phyloP scores from a whole-genome alignment of 2,329 filamentous ascomycete genomes.

The Cladobotryum mycophilum region DNA sequence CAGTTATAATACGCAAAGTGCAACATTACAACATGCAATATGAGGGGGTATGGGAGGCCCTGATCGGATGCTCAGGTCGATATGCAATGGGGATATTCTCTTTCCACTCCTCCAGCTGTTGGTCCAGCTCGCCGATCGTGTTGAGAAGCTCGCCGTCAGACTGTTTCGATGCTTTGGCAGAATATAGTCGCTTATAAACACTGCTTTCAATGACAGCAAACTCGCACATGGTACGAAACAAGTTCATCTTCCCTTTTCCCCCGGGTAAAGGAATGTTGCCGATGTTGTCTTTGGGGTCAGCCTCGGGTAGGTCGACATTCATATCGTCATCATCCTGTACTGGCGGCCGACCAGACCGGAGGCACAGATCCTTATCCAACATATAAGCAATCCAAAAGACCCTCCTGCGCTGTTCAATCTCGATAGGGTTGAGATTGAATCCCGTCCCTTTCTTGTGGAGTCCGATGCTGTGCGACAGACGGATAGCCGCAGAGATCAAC shows the following conservation, averaged over 20 bases:
- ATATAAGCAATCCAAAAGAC: conserved; percentile 63
- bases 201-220: conserved; percentile 88
- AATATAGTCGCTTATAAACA: conserved; percentile 90
- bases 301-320: conserved; percentile 92
- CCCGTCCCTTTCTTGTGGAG: conserved; percentile 88
- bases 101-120: conserved; percentile 89
- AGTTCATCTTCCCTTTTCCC: conserved; percentile 86
- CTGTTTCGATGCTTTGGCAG: conserved; percentile 84
- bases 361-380: conserved; percentile 57
- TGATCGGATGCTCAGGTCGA: conserved; percentile 94
- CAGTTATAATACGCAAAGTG: conserved; percentile 99
- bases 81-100: conserved; percentile 92
- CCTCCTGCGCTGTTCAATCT: conserved; percentile 77
- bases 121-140: conserved; percentile 91
- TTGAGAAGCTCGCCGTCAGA: conserved; percentile 89
- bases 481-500: conserved; percentile 82
- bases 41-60: conserved; percentile 84
- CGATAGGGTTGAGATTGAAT: conserved; percentile 88
- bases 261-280: conserved; percentile 89
- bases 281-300: conserved; percentile 84
- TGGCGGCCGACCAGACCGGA: conserved; percentile 53
- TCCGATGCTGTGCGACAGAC: conserved; percentile 88
- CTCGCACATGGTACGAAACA: conserved; percentile 89
- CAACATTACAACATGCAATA: conserved; percentile 86
- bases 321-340: conserved; percentile 66